A percentile compares a stretch with the other conserved stretches of the same genome.
These are phyloP conservation scores for Pyrenula massariospora DNA, from an alignment of 495 filamentous ascomycete genomes.

Conservation along the genomic window DNA sequence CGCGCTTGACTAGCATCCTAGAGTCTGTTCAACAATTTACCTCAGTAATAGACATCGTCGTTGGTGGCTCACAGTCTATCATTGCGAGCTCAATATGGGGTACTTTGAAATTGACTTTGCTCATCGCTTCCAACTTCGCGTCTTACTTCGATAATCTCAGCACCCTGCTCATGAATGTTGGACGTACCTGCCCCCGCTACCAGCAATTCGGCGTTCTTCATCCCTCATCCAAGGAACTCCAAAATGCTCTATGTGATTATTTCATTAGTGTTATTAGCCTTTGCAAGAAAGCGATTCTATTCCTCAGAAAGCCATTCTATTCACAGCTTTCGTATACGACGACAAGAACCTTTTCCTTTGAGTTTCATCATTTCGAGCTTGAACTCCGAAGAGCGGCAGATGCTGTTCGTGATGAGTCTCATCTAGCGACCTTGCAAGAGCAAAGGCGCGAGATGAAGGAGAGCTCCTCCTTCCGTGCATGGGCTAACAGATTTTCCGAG, in stretches of 20 bases:
- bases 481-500: not conserved
- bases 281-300: constrained; percentile 23
- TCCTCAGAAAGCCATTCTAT: constrained; percentile 18
- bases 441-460: not conserved
- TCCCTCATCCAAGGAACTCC: constrained; percentile 22
- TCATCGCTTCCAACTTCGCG: constrained; percentile 11
- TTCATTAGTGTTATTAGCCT: constrained; percentile 28
- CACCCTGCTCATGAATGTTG: constrained; percentile 25
- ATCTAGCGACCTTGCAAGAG: not conserved
- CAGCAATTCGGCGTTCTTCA: constrained; percentile 28
- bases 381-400: not conserved
- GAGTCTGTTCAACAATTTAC: constrained; percentile 30
- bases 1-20: constrained; percentile 28
- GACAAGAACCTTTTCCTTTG: not conserved
- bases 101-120: constrained; percentile 25
- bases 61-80: constrained; percentile 31
- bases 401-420: not conserved
- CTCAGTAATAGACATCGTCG: constrained; percentile 27
- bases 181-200: constrained; percentile 27
- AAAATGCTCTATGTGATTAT: constrained; percentile 27
- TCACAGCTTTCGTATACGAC: not conserved
- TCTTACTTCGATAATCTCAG: constrained; percentile 29
- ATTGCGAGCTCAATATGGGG: constrained; percentile 33
- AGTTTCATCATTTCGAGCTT: not conserved
- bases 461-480: not conserved